A percentile compares a stretch with the other conserved stretches of the same genome.
These are phyloP conservation scores for Neonectria punicea DNA, from an alignment of 2,329 filamentous ascomycete species.

Conservation along the genomic window DNA sequence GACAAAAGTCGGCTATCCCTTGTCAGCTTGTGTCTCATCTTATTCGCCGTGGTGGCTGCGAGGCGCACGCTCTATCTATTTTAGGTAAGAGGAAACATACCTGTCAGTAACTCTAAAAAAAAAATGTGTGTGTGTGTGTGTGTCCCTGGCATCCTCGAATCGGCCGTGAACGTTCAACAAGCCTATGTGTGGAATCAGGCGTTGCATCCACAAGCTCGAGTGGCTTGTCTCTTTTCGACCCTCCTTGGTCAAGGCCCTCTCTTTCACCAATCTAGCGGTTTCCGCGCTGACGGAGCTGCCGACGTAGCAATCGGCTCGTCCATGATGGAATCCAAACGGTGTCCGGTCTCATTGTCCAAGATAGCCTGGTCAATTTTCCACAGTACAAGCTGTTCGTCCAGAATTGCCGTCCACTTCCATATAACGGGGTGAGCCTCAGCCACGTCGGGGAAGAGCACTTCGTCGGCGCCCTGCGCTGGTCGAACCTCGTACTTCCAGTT, in stretches of 20 bases:
- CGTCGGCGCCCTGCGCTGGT: slow-evolving; percentile 47
- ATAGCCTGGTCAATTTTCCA: slow-evolving; percentile 50
- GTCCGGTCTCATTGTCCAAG: slow-evolving; percentile 47
- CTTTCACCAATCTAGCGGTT: slow-evolving; percentile 53
- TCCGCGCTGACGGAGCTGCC: slow-evolving; percentile 41
- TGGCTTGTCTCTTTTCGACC: background rate
- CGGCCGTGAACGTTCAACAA: background rate
- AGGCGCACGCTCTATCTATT: background rate
- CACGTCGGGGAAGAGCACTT: slow-evolving; percentile 69
- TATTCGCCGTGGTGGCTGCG: background rate
- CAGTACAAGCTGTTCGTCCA: slow-evolving; percentile 45
- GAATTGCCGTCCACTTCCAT: slow-evolving; percentile 64
- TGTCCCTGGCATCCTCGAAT: slow-evolving; percentile 1
- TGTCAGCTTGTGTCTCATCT: background rate
- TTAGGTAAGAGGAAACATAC: background rate
- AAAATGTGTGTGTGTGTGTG: background rate
- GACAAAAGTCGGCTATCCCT: background rate
- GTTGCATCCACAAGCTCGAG: background rate
- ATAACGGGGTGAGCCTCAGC: slow-evolving; percentile 75
- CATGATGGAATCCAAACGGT: slow-evolving; percentile 41
- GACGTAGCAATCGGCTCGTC: slow-evolving; percentile 44
- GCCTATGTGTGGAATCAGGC: background rate
- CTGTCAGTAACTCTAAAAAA: background rate
- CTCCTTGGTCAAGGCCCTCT: background rate
- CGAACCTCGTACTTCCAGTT: slow-evolving; percentile 74